Percentiles rank a stretch among this genome's conserved stretches.
phyloP scores from a whole-genome alignment of 441 rosid species.

The Viola pubescens region DNA sequence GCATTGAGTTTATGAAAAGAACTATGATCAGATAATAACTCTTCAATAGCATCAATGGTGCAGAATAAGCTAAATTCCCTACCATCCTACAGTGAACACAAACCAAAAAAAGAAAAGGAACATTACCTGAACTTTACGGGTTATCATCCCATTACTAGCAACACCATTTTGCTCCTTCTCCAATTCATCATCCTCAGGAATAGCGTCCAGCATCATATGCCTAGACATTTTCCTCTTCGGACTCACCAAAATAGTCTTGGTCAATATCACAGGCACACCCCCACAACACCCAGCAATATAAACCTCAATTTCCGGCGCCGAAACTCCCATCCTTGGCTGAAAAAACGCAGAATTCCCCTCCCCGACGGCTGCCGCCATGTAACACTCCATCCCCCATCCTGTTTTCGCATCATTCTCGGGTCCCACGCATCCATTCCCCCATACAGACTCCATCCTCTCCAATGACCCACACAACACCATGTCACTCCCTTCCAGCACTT shows the following conservation, averaged over 20 bases:
- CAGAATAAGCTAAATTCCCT: background rate
- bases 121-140: slow-evolving; percentile 46
- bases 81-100: background rate
- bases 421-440: slow-evolving; percentile 31
- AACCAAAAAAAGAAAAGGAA: background rate
- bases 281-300: slow-evolving; percentile 86
- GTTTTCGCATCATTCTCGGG: slow-evolving; percentile 42
- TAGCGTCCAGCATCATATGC: slow-evolving; percentile 53
- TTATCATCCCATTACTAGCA: slow-evolving; percentile 25
- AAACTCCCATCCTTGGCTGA: slow-evolving; percentile 47
- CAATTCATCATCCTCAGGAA: slow-evolving; percentile 83
- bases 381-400: slow-evolving; percentile 82
- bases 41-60: no score
- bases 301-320: slow-evolving; percentile 71
- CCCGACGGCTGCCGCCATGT: slow-evolving; percentile 40
- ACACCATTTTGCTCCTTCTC: slow-evolving; percentile 33
- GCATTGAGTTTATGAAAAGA: no score
- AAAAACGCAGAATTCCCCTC: slow-evolving; percentile 42
- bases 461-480: slow-evolving; percentile 58
- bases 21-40: no score
- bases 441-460: slow-evolving; percentile 54
- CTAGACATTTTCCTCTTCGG: slow-evolving; percentile 58
- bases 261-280: slow-evolving; percentile 74
- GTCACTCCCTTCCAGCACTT: slow-evolving; percentile 57
- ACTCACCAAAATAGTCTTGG: slow-evolving; percentile 63